Evolutionary conservation across 108 stramenopile species (phyloP).

Genomic region (Pseudonitzschia multiseries): DNA sequence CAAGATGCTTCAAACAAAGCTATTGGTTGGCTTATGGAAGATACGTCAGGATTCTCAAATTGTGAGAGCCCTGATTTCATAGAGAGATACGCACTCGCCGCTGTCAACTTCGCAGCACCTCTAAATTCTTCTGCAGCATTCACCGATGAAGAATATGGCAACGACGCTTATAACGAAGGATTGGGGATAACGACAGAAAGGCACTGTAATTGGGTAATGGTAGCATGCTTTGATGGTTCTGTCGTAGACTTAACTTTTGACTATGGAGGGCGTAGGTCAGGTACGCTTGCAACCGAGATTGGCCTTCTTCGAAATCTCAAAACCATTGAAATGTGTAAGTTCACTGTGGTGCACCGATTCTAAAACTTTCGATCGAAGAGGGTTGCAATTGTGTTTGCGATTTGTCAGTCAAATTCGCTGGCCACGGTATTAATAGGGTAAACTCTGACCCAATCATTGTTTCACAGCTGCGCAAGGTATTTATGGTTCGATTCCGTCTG

Average conservation of each 20-base stretch:
- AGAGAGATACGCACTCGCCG: neutral
- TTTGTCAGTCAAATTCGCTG: no score
- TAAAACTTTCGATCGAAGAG: no score
- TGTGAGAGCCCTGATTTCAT: neutral
- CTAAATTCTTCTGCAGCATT: neutral
- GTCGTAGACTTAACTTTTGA: neutral
- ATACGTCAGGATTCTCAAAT: neutral
- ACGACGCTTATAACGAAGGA: neutral
- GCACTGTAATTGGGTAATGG: neutral
- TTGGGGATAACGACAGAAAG: neutral
- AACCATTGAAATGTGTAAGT: neutral
- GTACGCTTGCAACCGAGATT: slow-evolving; percentile 7
- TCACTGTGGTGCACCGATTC: no score
- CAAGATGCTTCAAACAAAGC: neutral
- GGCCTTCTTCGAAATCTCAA: neutral
- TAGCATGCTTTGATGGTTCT: neutral
- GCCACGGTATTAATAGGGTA: no score
- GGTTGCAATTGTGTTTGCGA: no score
- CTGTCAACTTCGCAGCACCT: slow-evolving; percentile 1
- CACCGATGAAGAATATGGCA: neutral
- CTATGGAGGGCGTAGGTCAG: neutral
- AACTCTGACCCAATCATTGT: no score
- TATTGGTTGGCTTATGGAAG: neutral
- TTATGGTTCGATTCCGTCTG: neutral
- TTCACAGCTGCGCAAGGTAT: neutral